A percentile compares a stretch with the other conserved stretches of the same genome.
phyloP scores from a whole-genome alignment of 2,329 filamentous ascomycete species.

The Calycina herbarum region DNA sequence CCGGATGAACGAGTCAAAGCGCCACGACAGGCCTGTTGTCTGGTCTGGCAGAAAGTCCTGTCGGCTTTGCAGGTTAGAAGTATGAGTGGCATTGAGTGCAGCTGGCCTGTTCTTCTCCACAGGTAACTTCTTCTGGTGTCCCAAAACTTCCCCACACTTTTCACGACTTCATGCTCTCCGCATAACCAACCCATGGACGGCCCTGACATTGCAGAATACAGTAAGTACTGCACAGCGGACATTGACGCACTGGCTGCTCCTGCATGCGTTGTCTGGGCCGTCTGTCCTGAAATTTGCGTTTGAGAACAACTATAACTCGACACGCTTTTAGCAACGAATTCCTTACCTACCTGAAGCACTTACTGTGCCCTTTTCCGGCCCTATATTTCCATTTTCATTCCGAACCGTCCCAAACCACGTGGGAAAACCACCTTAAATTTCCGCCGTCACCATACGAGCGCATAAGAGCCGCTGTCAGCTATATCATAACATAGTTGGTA shows the following conservation, averaged over 20 bases:
- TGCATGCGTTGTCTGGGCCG: background rate
- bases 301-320: conserved; percentile 7
- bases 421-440: conserved; percentile 7
- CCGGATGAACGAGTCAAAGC: conserved; percentile 17
- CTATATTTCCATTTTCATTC: background rate
- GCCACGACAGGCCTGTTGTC: background rate
- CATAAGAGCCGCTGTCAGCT: conserved; percentile 3
- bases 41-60: too few relatives aligned
- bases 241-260: conserved; percentile 10
- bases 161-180: conserved; percentile 16
- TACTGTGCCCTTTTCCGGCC: conserved; percentile 4
- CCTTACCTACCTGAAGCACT: background rate
- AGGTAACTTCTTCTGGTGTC: background rate
- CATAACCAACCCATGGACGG: background rate
- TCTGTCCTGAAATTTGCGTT: conserved; percentile 7
- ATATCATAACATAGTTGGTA: conserved; percentile 5
- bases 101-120: conserved; percentile 5
- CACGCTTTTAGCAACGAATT: conserved; percentile 5
- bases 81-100: background rate
- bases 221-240: conserved; percentile 10
- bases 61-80: background rate
- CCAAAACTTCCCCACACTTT: conserved; percentile 16
- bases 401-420: conserved; percentile 8
- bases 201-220: conserved; percentile 1
- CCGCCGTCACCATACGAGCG: background rate